Evolutionary conservation across 176 grass and related monocot species (phyloP).

Genomic region (Zizania latifolia): DNA sequence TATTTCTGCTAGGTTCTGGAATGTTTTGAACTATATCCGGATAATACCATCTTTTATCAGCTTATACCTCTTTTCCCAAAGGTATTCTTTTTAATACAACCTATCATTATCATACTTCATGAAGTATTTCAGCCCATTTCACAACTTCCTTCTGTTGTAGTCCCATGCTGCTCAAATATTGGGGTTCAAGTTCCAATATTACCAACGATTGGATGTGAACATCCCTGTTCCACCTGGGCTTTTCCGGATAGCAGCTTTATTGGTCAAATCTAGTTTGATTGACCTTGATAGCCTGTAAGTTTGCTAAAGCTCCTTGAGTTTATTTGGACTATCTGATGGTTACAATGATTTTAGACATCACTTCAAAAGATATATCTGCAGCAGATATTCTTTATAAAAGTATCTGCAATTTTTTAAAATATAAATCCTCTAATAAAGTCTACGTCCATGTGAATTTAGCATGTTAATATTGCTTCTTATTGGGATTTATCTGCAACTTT

Average conservation of each 20-base stretch:
- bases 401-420: not conserved
- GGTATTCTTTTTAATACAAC: conserved; percentile 45
- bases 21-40: conserved; percentile 95
- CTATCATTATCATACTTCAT: conserved; percentile 6
- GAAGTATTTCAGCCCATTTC: conserved; percentile 14
- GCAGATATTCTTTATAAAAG: not conserved
- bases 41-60: conserved; percentile 69
- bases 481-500: not conserved
- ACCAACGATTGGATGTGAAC: conserved; percentile 88
- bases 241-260: conserved; percentile 69
- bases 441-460: not conserved
- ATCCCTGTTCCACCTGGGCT: conserved; percentile 64
- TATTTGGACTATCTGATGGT: not conserved
- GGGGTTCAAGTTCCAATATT: conserved; percentile 98
- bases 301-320: not conserved
- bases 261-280: conserved; percentile 85
- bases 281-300: conserved; percentile 94
- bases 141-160: conserved; percentile 43
- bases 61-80: conserved; percentile 99
- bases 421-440: not conserved
- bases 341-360: not conserved
- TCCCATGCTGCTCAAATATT: conserved; percentile 96
- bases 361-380: not conserved
- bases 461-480: not conserved
- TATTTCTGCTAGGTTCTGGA: conserved; percentile 65